Conservation (phyloP, 352 stramenopile species). For the Globisporangium iwayamae region DNA sequence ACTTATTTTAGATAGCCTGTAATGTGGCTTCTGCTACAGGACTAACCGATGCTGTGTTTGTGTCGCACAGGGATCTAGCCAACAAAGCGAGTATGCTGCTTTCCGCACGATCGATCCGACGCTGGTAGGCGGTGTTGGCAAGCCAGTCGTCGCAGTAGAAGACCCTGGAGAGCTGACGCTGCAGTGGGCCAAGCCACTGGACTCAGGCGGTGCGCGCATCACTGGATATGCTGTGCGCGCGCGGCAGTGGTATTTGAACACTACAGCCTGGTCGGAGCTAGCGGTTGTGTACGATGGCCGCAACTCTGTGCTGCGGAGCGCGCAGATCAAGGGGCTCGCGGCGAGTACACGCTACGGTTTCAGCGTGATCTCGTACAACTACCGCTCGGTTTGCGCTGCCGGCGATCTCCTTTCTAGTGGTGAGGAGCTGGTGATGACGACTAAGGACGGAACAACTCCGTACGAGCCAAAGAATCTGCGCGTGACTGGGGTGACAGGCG, state of each 20-base stretch:
- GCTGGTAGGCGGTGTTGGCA: constrained; percentile 20
- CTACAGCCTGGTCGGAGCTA: constrained; percentile 30
- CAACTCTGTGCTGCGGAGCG: constrained; percentile 16
- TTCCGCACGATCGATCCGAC: constrained; percentile 36
- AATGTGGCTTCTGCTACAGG: background rate
- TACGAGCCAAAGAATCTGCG: constrained; percentile 41
- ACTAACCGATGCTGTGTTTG: background rate
- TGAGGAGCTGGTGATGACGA: constrained; percentile 36
- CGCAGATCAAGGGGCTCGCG: constrained; percentile 27
- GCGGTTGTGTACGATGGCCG: constrained; percentile 38
- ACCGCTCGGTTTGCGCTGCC: constrained; percentile 32
- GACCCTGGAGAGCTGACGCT: constrained; percentile 48
- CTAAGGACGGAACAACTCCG: constrained; percentile 28
- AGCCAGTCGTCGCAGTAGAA: constrained; percentile 27
- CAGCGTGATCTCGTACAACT: constrained; percentile 42
- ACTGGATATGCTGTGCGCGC: constrained; percentile 39
- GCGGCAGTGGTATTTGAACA: constrained; percentile 15
- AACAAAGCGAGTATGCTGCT: constrained; percentile 13
- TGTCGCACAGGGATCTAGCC: constrained; percentile 33
- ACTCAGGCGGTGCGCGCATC: constrained; percentile 38
- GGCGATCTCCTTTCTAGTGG: constrained; percentile 24
- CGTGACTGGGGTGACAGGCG: constrained; percentile 26
- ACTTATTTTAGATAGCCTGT: background rate
- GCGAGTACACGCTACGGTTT: constrained; percentile 48
- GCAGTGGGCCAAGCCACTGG: constrained; percentile 33